phyloP scores from a whole-genome alignment of 2,329 filamentous ascomycete species.

The Sporothrix globosa region DNA sequence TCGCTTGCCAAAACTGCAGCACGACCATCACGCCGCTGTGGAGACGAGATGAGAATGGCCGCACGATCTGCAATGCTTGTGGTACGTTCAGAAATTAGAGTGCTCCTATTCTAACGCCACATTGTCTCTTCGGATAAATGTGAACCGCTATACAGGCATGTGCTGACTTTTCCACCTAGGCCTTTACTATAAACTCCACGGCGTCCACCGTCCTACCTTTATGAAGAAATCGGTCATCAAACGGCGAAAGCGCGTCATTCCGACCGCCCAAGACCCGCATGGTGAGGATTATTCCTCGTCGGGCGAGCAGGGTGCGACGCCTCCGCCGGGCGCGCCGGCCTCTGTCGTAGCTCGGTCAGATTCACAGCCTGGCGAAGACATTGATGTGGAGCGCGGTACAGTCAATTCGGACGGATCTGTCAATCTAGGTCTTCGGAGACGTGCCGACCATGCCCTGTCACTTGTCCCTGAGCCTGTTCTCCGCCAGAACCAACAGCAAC shows the following conservation, averaged over 20 bases:
- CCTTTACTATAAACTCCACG: slow-evolving; percentile 94
- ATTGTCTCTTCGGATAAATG: neutral
- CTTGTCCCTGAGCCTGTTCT: slow-evolving; percentile 53
- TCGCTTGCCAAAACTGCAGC: slow-evolving; percentile 94
- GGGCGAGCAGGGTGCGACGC: slow-evolving; percentile 54
- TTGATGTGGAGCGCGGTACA: slow-evolving; percentile 54
- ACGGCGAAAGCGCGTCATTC: slow-evolving; percentile 89
- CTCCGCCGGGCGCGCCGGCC: slow-evolving; percentile 40
- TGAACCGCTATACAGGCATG: neutral
- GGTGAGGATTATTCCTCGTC: slow-evolving; percentile 46
- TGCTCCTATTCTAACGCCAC: neutral
- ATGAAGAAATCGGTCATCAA: slow-evolving; percentile 99
- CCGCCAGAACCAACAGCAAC: slow-evolving; percentile 47
- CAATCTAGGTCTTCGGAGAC: slow-evolving; percentile 61
- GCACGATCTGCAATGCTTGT: slow-evolving; percentile 98
- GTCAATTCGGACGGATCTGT: slow-evolving; percentile 67
- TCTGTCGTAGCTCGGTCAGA: neutral
- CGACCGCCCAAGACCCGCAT: slow-evolving; percentile 61
- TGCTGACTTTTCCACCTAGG: slow-evolving; percentile 55
- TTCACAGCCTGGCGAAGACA: slow-evolving; percentile 16
- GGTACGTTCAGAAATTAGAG: slow-evolving; percentile 61
- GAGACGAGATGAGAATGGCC: slow-evolving; percentile 89
- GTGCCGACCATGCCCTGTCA: slow-evolving; percentile 51
- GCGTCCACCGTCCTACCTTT: slow-evolving; percentile 87
- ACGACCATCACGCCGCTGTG: slow-evolving; percentile 96